Percentiles rank a stretch among this genome's conserved stretches.
phyloP scores from a whole-genome alignment of 1,284 basidiomycete genomes.

The Boletus smithii region DNA sequence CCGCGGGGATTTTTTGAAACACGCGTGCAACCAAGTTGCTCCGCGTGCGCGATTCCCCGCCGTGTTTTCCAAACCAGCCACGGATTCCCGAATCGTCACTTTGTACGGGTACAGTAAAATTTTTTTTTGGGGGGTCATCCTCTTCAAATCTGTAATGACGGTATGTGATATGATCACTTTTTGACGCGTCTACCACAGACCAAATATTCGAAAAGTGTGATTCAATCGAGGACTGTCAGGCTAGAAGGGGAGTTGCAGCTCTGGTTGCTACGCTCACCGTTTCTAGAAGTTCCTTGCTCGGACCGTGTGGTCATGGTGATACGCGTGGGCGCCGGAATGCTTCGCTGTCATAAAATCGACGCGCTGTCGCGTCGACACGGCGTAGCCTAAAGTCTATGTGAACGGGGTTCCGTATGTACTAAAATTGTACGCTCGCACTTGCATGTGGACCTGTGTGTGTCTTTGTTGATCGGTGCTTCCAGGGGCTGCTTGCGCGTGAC shows the following conservation, averaged over 20 bases:
- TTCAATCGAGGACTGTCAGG: no score
- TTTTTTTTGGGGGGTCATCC: no score
- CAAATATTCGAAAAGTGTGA: no score
- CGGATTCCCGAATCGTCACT: neutral
- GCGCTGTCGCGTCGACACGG: neutral
- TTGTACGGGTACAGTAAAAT: neutral
- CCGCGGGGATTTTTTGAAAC: neutral
- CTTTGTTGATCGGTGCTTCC: no score
- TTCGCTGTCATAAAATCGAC: neutral
- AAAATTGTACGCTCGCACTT: neutral
- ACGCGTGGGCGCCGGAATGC: neutral
- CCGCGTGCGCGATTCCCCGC: neutral
- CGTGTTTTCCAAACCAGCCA: neutral
- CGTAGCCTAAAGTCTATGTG: constrained; percentile 7
- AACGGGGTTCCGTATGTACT: neutral
- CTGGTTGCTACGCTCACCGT: neutral
- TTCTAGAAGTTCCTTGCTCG: neutral
- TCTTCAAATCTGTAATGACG: neutral
- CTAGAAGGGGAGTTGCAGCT: no score
- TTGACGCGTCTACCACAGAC: no score
- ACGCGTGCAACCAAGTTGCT: constrained; percentile 7
- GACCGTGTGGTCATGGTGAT: constrained; percentile 10
- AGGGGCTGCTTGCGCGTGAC: neutral
- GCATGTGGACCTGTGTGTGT: neutral
- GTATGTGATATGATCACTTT: neutral